Evolutionary conservation across 345 rosid genomes (phyloP), one percentile per base, ranked within the genome.

Genomic region (Melaleuca alternifolia): DNA sequence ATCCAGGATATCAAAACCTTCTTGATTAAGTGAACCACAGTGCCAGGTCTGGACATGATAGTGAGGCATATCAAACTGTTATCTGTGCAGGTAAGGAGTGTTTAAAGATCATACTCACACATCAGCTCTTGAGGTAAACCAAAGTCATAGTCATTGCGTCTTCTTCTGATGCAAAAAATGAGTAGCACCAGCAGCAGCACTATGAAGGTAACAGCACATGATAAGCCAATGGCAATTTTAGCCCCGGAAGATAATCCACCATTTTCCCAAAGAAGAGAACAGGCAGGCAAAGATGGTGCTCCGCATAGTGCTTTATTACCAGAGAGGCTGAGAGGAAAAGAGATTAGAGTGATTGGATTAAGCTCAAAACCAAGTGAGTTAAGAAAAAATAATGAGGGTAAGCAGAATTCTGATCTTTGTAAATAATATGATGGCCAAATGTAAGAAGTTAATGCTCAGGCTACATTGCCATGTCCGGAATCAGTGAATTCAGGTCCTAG

Each of bases 261-360:
- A 86, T 95, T 92, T 84, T 94, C 94, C 99, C 99, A 97, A 82
- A 98, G 83, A 13, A 94, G 28, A 59, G 98, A 96, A 88, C 99
- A 98, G 2, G 91, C 82, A 1, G 96, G 95, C 89, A 96, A 89
- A 77, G 98, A 77, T 53, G 98, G 95, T 76, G 91, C 96, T 10
- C 99, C 99, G 44, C 99, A 98, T 91, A 98, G 89, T 51, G 94
- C 98, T 91, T 96, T 98, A 93, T 98, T 98, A 83, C 94, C 97
- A 33, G 98, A 92, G 83, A 98, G 95, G 90, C 99, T 98, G 97
- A 10, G 90, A 86, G 50, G 85, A 11, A 82, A 82, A 54, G 57
- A 33, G 44, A 37, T 30, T 57, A 86, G 26, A 53, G 37, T 61
- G 53, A 30, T 6, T 6, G 51, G 86, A 50, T 85, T 56, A 37